phyloP scores from a whole-genome alignment of 2,329 filamentous ascomycete genomes.

The Macrophomina phaseolina region DNA sequence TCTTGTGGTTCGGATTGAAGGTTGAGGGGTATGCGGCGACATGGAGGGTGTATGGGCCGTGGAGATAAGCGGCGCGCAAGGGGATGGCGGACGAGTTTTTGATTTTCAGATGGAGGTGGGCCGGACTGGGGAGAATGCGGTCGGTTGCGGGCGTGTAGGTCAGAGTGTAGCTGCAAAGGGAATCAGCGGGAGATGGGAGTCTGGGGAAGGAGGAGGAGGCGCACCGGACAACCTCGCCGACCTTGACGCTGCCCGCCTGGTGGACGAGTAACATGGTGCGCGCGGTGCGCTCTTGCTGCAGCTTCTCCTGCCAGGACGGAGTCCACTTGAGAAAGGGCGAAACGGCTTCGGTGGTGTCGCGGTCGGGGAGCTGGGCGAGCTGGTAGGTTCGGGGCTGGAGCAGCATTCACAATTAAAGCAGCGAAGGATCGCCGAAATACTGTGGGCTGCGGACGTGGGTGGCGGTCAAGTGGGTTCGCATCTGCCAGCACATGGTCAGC shows the following conservation, averaged over 20 bases:
- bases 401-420: conserved; percentile 41
- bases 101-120: conserved; percentile 81
- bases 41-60: conserved; percentile 91
- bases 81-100: conserved; percentile 92
- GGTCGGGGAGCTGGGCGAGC: conserved; percentile 46
- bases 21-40: conserved; percentile 82
- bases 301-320: conserved; percentile 41
- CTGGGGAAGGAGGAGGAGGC: conserved; percentile 15
- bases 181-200: background rate
- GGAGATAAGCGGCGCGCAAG: conserved; percentile 91
- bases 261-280: conserved; percentile 82
- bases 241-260: conserved; percentile 88
- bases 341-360: conserved; percentile 36
- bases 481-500: conserved; percentile 9
- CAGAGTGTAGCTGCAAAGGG: conserved; percentile 67
- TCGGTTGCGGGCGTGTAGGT: conserved; percentile 91
- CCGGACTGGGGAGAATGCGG: conserved; percentile 85
- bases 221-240: conserved; percentile 91
- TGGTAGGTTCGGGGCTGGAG: conserved; percentile 48
- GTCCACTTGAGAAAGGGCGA: conserved; percentile 43
- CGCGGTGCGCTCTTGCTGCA: conserved; percentile 38
- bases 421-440: conserved; percentile 16
- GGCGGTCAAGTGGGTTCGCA: conserved; percentile 6
- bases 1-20: conserved; percentile 83
- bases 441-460: conserved; percentile 19